Conservation (phyloP, 2,329 filamentous ascomycete species). For the Huntiella abstrusa region DNA sequence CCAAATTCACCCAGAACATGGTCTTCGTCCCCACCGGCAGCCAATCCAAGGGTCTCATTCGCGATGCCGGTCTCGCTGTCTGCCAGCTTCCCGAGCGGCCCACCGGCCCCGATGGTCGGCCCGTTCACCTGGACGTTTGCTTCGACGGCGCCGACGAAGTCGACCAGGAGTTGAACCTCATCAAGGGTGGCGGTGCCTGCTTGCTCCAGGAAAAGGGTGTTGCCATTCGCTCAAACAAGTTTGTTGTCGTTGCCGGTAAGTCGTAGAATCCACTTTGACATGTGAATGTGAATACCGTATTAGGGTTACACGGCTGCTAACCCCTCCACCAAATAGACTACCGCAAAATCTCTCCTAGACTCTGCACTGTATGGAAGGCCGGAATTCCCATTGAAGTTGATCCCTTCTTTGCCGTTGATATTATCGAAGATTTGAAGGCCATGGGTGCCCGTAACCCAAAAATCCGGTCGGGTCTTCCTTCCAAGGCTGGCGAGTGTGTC, state of each 20-base stretch:
- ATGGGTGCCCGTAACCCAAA: constrained; percentile 55
- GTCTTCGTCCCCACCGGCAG: constrained; percentile 84
- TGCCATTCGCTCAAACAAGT: constrained; percentile 63
- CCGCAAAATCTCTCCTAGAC: constrained; percentile 63
- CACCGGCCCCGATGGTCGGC: constrained; percentile 25
- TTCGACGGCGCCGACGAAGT: constrained; percentile 98
- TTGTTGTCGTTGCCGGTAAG: constrained; percentile 68
- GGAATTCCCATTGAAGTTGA: constrained; percentile 81
- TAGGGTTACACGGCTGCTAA: not conserved
- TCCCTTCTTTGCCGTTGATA: constrained; percentile 60
- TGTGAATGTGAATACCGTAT: not conserved
- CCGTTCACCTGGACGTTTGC: constrained; percentile 56
- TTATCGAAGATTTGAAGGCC: constrained; percentile 50
- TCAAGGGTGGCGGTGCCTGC: constrained; percentile 96
- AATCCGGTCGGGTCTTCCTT: constrained; percentile 52
- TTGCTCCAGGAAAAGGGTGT: constrained; percentile 96
- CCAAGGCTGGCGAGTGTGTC: constrained; percentile 62
- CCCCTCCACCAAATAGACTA: constrained; percentile 40
- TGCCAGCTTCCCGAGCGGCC: constrained; percentile 62
- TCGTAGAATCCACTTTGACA: constrained; percentile 8
- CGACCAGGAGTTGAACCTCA: constrained; percentile 83
- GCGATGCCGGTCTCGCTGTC: constrained; percentile 55
- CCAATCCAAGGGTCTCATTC: constrained; percentile 75
- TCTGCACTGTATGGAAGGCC: constrained; percentile 59
- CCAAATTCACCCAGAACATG: constrained; percentile 39